Evolutionary conservation across 768 basidiomycete genomes (phyloP).

Genomic region (Lactarius tabidus): DNA sequence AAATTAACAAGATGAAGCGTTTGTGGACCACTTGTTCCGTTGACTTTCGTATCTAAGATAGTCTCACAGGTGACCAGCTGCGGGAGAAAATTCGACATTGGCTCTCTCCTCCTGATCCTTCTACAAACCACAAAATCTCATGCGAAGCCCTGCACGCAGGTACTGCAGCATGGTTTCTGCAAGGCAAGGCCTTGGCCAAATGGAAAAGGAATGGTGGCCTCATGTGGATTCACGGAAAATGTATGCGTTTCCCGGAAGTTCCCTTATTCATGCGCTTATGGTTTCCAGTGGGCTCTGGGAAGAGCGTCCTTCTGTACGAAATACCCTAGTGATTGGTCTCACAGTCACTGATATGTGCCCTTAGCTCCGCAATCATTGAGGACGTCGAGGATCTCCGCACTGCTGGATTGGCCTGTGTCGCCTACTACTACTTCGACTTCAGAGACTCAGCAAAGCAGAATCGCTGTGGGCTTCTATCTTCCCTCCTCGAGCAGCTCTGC

Average conservation of each 20-base stretch:
- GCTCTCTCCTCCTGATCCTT: background rate
- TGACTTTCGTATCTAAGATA: background rate
- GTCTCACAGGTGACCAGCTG: background rate
- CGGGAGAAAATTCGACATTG: background rate
- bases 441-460: constrained; percentile 7
- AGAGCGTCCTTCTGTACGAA: background rate
- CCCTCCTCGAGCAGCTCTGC: constrained; percentile 8
- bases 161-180: constrained; percentile 9
- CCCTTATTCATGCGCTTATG: background rate
- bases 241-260: background rate
- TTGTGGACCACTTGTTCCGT: background rate
- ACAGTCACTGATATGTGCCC: background rate
- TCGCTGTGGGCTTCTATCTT: constrained; percentile 4
- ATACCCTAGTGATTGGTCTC: background rate
- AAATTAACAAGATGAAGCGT: constrained; percentile 8
- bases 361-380: constrained; percentile 11
- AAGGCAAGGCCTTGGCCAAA: background rate
- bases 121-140: background rate
- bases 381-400: background rate
- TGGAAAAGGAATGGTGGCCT: constrained; percentile 5
- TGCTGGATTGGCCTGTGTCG: constrained; percentile 2
- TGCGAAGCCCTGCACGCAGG: background rate
- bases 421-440: constrained; percentile 18
- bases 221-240: constrained; percentile 17
- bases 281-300: constrained; percentile 10